phyloP scores from a whole-genome alignment of 2,329 filamentous ascomycete genomes.

The Arthrocladium fulminans region DNA sequence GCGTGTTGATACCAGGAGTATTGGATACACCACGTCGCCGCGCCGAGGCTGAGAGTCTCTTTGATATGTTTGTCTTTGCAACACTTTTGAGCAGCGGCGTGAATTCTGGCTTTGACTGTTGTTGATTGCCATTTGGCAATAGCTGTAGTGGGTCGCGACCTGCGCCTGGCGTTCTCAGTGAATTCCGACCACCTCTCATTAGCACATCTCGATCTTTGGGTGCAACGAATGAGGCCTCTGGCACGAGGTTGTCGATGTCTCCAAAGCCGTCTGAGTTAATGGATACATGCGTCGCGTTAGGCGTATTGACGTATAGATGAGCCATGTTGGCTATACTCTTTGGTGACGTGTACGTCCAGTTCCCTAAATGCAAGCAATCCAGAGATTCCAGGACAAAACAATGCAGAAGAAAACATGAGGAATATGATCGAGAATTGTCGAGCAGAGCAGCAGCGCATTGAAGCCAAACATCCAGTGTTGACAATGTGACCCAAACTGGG shows the following conservation, averaged over 20 bases:
- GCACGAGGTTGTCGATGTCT: constrained; percentile 70
- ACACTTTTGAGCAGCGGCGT: constrained; percentile 80
- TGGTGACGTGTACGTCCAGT: neutral
- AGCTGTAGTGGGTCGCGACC: constrained; percentile 61
- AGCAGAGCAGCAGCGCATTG: neutral
- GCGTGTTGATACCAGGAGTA: constrained; percentile 27
- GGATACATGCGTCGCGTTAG: constrained; percentile 55
- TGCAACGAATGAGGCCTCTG: constrained; percentile 78
- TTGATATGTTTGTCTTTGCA: constrained; percentile 58
- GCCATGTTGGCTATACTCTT: constrained; percentile 44
- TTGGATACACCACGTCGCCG: neutral
- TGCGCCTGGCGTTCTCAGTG: constrained; percentile 64
- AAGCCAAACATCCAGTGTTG: neutral
- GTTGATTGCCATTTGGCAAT: constrained; percentile 49
- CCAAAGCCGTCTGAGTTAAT: constrained; percentile 47
- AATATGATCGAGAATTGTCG: neutral
- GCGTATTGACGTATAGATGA: constrained; percentile 69
- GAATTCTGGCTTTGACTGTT: constrained; percentile 61
- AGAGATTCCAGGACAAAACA: constrained; percentile 20
- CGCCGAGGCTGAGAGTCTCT: constrained; percentile 45
- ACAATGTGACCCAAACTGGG: neutral
- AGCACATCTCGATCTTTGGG: constrained; percentile 70
- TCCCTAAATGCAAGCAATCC: constrained; percentile 15
- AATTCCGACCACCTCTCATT: constrained; percentile 49
- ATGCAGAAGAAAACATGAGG: constrained; percentile 5